Base-by-base conservation (phyloP, 192 early-diverging fungal species). In the Linnemannia schmuckeri region DNA sequence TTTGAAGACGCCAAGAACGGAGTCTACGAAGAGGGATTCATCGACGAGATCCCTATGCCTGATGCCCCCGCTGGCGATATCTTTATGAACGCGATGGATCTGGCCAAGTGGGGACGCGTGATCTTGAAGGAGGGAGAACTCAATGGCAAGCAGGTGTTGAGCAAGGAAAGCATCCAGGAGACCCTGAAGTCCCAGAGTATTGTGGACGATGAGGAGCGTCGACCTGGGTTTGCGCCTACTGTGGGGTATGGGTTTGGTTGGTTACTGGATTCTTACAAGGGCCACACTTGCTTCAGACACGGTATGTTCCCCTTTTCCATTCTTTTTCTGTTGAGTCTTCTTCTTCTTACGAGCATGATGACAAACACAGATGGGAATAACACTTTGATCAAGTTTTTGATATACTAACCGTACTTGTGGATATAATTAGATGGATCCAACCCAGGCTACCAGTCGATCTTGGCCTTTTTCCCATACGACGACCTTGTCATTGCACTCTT, bases 81-180 rank as follows among this genome's bases (percentile, higher is more conserved):
- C 10, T 80, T 66, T 20, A 80, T 78, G 10, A 80, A 80, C 47
- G 73, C 57, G 13, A 3, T 75, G 3, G 82, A 84, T 49, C 63
- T 84, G 15, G 54, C 68, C 3, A 63, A 54, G 2, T 85, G 76
- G 76, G 83, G 77, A 5, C n/a, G 27, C 2, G 40, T 35, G 5
- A 72, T 85, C 22, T 38, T 85, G 66, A n/a, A 80, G 3, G 27
- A 37, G 3, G 83, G 83, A 6, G n/a, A 63, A 8, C 10, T 68
- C 4, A n/a, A 79, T 46, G 83, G 78, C 22, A 79, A 76, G 37
- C 83, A 85, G 33, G 42, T 79, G 0, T n/a, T 85, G 12, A 79
- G 61, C 55, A 71, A 72, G 54, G 41, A 79, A 6, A 71, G 73
- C 33, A 33, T 85, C 22, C 17, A 66, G 24, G 83, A 46, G 15